phyloP scores from a whole-genome alignment of 306 rosid species.

The Cucurbita maxima region DNA sequence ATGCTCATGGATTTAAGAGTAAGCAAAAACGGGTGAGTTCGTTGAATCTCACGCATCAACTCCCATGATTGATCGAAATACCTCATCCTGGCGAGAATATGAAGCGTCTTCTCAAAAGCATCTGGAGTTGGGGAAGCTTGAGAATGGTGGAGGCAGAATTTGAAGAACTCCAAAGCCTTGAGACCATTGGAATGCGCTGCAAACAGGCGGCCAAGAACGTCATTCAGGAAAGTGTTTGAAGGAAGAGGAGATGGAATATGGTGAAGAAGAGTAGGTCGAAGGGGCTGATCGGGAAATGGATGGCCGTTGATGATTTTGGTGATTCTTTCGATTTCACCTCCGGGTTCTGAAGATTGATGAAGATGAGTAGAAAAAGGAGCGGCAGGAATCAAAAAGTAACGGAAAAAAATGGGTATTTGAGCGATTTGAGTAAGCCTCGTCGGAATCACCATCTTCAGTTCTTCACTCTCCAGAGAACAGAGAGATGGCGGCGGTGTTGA shows the following conservation, averaged over 20 bases:
- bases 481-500: too few relatives aligned
- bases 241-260: conserved; percentile 34
- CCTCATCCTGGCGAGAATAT: conserved; percentile 65
- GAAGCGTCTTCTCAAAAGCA: conserved; percentile 62
- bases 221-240: conserved; percentile 29
- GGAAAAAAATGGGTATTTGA: neutral
- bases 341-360: neutral
- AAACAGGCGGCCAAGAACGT: conserved; percentile 49
- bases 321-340: conserved; percentile 31
- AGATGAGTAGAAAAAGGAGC: neutral
- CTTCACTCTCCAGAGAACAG: too few relatives aligned
- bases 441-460: neutral
- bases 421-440: neutral
- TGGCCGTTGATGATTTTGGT: conserved; percentile 51
- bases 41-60: conserved; percentile 27
- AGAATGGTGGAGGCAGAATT: conserved; percentile 31
- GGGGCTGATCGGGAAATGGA: conserved; percentile 63
- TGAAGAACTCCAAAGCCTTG: conserved; percentile 67
- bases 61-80: conserved; percentile 69
- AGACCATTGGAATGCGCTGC: conserved; percentile 82
- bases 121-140: conserved; percentile 27
- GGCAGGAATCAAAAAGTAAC: neutral
- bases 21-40: conserved; percentile 34
- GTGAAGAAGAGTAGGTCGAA: conserved; percentile 39
- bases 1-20: conserved; percentile 81